A percentile compares a stretch with the other conserved stretches of the same genome.
Evolutionary conservation across 805 yeast genomes (phyloP).

Genomic region (Grigorovia transvaalensis): DNA sequence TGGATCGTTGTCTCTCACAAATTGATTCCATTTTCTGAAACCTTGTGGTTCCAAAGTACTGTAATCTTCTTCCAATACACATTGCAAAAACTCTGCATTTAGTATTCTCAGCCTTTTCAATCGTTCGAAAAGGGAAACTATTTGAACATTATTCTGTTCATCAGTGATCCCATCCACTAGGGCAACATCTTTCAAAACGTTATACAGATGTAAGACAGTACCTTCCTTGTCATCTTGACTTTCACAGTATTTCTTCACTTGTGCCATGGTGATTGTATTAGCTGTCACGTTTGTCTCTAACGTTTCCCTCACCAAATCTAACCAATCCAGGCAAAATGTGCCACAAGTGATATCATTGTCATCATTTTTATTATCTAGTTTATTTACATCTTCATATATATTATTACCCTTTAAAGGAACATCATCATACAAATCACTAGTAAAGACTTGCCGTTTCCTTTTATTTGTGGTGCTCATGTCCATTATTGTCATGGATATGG

Average conservation of each 20-base stretch:
- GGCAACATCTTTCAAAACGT: constrained; percentile 9
- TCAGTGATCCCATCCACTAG: background rate
- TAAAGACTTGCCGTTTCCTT: background rate
- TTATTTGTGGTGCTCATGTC: background rate
- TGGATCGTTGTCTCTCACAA: constrained; percentile 21
- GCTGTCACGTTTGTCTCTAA: background rate
- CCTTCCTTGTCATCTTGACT: constrained; percentile 5
- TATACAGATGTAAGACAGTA: constrained; percentile 9
- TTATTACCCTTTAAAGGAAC: background rate
- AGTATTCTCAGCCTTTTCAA: constrained; percentile 8
- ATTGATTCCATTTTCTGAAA: constrained; percentile 23
- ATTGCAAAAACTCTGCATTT: constrained; percentile 12
- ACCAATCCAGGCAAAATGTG: background rate
- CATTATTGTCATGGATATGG: constrained; percentile 12
- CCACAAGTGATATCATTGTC: background rate
- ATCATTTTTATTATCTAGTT: background rate
- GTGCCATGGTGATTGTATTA: background rate
- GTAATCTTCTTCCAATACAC: constrained; percentile 6
- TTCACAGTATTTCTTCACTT: background rate
- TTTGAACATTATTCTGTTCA: background rate
- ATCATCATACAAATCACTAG: background rate
- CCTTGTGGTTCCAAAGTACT: constrained; percentile 12
- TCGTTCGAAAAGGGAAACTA: constrained; percentile 3
- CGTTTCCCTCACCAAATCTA: constrained; percentile 11
- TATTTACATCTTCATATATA: background rate